Conservation (phyloP, 2,329 filamentous ascomycete genomes). For the Colletotrichum sansevieriae region DNA sequence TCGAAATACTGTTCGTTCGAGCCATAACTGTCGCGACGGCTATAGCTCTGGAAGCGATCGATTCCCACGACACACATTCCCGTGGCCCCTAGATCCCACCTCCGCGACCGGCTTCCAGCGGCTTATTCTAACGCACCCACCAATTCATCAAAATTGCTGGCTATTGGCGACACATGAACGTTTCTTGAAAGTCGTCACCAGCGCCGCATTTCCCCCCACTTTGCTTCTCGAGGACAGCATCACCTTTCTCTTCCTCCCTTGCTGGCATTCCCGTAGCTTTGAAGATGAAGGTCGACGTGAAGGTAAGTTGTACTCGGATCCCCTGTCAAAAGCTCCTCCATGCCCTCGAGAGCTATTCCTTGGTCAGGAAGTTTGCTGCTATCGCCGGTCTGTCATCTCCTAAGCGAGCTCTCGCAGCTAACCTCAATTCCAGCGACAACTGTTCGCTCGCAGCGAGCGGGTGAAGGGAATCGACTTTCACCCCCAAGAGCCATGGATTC, state of each 20-base stretch:
- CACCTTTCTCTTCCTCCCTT: conserved; percentile 35
- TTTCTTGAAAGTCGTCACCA: conserved; percentile 20
- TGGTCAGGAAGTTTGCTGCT: conserved; percentile 13
- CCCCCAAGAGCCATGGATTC: conserved; percentile 94
- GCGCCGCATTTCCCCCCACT: conserved; percentile 37
- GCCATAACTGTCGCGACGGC: conserved; percentile 42
- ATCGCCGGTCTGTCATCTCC: conserved; percentile 21
- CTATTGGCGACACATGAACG: conserved; percentile 29
- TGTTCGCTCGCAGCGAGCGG: conserved; percentile 86
- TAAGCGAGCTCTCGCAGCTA: conserved; percentile 28
- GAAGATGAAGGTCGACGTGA: conserved; percentile 43
- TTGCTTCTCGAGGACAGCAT: conserved; percentile 37
- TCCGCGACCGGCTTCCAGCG: conserved; percentile 41
- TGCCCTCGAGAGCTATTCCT: background rate
- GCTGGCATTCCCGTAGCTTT: conserved; percentile 29
- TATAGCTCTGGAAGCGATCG: conserved; percentile 43
- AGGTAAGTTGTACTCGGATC: conserved; percentile 27
- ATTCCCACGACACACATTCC: conserved; percentile 36
- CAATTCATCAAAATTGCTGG: background rate
- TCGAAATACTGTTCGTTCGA: conserved; percentile 37
- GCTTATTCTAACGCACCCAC: conserved; percentile 1
- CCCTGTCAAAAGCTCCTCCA: background rate
- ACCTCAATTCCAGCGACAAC: conserved; percentile 55
- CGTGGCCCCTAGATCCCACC: conserved; percentile 19
- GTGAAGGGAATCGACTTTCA: conserved; percentile 99